A percentile compares a stretch with the other conserved stretches of the same genome.
These are phyloP conservation scores for Cladosporium sp. DNA, from an alignment of 2,329 filamentous ascomycete genomes.

Conservation along the genomic window DNA sequence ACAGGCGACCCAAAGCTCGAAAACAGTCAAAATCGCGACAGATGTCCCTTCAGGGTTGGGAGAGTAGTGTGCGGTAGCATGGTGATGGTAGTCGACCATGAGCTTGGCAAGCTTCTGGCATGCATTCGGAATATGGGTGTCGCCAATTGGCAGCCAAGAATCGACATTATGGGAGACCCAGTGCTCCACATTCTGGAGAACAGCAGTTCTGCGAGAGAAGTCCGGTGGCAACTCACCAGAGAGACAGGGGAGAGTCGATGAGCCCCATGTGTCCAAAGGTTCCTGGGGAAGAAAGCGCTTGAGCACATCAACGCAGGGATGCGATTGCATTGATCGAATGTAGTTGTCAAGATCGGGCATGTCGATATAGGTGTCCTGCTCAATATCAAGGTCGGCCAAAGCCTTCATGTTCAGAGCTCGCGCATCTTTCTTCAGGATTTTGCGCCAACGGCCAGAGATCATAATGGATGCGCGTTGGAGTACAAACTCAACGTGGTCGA, in stretches of 20 bases:
- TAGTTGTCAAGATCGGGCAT: constrained; percentile 18
- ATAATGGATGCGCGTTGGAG: background rate
- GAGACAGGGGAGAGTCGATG: constrained; percentile 13
- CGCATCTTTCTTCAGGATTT: constrained; percentile 5
- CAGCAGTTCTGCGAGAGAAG: constrained; percentile 10
- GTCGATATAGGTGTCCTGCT: constrained; percentile 12
- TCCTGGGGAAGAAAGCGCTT: constrained; percentile 13
- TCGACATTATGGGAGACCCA: constrained; percentile 17
- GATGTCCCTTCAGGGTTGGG: constrained; percentile 47
- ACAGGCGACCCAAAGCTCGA: constrained; percentile 54
- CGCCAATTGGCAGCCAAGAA: constrained; percentile 10
- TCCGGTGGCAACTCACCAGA: background rate
- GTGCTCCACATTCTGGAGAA: constrained; percentile 17
- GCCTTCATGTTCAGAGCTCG: constrained; percentile 10
- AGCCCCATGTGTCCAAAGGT: background rate
- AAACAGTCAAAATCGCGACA: constrained; percentile 45
- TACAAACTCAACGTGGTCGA: constrained; percentile 31
- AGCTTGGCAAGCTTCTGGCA: constrained; percentile 11
- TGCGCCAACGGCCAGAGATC: constrained; percentile 11
- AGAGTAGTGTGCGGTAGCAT: constrained; percentile 33
- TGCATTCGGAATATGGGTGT: background rate
- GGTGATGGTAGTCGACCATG: constrained; percentile 17
- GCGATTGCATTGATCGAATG: constrained; percentile 9
- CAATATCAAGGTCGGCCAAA: constrained; percentile 12
- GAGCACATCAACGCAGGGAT: background rate